A percentile compares a stretch with the other conserved stretches of the same genome.
These are phyloP conservation scores for Nakazawaea sp. DNA, from an alignment of 805 yeast species.

Conservation along the genomic window DNA sequence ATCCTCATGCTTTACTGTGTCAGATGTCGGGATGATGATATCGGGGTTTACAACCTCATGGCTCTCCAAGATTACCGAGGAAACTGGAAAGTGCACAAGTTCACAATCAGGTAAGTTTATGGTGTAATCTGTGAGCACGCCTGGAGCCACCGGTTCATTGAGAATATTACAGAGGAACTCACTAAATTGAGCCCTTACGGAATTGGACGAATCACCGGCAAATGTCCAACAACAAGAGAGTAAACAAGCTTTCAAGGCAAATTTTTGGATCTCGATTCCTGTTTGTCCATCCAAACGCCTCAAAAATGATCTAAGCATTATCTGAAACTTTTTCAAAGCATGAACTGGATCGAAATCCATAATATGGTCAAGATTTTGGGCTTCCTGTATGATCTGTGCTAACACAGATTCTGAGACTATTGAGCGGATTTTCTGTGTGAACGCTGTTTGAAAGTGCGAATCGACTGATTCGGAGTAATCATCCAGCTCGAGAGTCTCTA, in stretches of 20 bases:
- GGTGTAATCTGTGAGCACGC: constrained; percentile 32
- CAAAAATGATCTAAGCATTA: constrained; percentile 31
- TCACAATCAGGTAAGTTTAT: constrained; percentile 36
- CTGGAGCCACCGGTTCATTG: constrained; percentile 1
- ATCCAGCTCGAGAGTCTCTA: constrained; percentile 12
- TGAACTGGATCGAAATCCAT: constrained; percentile 40
- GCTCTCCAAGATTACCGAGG: constrained; percentile 41
- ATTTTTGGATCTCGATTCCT: constrained; percentile 18
- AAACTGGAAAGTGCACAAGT: constrained; percentile 38
- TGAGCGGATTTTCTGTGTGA: not conserved
- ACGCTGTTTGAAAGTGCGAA: not conserved
- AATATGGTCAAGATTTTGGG: constrained; percentile 34
- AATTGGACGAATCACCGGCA: constrained; percentile 45
- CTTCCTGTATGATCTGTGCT: constrained; percentile 16
- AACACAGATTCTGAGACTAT: constrained; percentile 10
- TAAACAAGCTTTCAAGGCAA: constrained; percentile 26
- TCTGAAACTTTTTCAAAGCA: constrained; percentile 30
- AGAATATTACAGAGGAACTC: constrained; percentile 19
- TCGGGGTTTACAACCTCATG: constrained; percentile 56
- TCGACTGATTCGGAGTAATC: not conserved
- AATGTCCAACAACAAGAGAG: constrained; percentile 54
- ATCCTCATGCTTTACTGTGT: constrained; percentile 62
- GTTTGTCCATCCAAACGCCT: constrained; percentile 17
- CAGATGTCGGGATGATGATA: constrained; percentile 70
- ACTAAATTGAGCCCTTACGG: constrained; percentile 28